Evolutionary conservation across 352 stramenopile genomes (phyloP).

Genomic region (Phytophthora pini): DNA sequence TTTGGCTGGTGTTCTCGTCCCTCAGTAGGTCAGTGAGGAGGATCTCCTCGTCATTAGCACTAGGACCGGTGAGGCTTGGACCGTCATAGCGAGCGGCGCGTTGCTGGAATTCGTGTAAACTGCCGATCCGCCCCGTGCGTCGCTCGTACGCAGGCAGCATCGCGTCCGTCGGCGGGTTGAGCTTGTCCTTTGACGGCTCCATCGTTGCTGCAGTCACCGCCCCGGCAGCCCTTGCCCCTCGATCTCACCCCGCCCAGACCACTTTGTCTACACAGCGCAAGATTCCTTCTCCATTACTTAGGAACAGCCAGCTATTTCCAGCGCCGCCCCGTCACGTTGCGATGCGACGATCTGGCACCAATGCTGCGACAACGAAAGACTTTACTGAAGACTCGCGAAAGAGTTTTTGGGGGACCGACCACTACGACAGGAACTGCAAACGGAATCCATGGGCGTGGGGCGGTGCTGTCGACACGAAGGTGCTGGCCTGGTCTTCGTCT

Average conservation of each 20-base stretch:
- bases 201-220: slow-evolving; percentile 12
- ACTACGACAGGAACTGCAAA: background rate
- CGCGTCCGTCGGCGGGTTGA: slow-evolving; percentile 10
- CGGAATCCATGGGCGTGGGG: no score
- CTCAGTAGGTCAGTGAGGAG: slow-evolving; percentile 19
- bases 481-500: no score
- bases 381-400: no score
- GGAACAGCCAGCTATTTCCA: slow-evolving; percentile 27
- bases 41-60: slow-evolving; percentile 30
- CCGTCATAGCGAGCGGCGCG: slow-evolving; percentile 64
- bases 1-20: slow-evolving; percentile 11
- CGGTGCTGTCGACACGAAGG: no score
- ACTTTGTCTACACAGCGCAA: slow-evolving; percentile 4
- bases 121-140: slow-evolving; percentile 72
- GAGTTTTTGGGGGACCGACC: background rate
- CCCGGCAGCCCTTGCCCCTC: slow-evolving; percentile 21
- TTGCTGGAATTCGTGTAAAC: slow-evolving; percentile 87
- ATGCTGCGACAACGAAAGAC: slow-evolving; percentile 12
- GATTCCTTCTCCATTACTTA: slow-evolving; percentile 21
- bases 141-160: slow-evolving; percentile 71
- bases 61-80: slow-evolving; percentile 7
- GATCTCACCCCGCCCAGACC: slow-evolving; percentile 14
- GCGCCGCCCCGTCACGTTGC: slow-evolving; percentile 13
- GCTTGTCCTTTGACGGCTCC: slow-evolving; percentile 21
- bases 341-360: slow-evolving; percentile 20